phyloP scores from a whole-genome alignment of 2,329 filamentous ascomycete species.

The Clonostachys solani region DNA sequence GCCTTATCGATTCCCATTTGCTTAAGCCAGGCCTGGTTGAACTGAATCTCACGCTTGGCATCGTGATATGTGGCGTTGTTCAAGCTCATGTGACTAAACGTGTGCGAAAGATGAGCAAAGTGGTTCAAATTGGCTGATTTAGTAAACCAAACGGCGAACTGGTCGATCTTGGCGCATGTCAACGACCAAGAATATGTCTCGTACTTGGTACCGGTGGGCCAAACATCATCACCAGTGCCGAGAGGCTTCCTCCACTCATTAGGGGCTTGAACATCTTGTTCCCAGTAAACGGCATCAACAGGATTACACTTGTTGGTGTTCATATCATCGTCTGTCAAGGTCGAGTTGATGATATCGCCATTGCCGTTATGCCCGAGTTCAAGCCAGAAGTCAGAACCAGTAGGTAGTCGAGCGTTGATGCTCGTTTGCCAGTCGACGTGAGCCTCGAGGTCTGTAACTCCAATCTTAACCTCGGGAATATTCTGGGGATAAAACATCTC shows the following conservation, averaged over 20 bases:
- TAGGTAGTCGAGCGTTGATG: slow-evolving; percentile 40
- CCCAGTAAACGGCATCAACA: slow-evolving; percentile 35
- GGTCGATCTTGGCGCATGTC: slow-evolving; percentile 43
- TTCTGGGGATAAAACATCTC: slow-evolving; percentile 40
- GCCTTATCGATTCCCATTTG: slow-evolving; percentile 43
- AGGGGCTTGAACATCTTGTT: slow-evolving; percentile 34
- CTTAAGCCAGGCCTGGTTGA: slow-evolving; percentile 55
- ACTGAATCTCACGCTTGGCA: slow-evolving; percentile 50
- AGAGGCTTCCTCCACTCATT: slow-evolving; percentile 40
- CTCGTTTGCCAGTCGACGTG: slow-evolving; percentile 36
- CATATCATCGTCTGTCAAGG: slow-evolving; percentile 40
- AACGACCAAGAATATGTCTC: slow-evolving; percentile 44
- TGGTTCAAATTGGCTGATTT: slow-evolving; percentile 40
- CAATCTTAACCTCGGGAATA: slow-evolving; percentile 43
- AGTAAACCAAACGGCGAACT: slow-evolving; percentile 49
- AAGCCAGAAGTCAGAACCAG: slow-evolving; percentile 45
- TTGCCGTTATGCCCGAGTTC: slow-evolving; percentile 50
- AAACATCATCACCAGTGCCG: slow-evolving; percentile 43
- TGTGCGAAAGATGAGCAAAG: slow-evolving; percentile 58
- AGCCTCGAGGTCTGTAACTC: slow-evolving; percentile 37
- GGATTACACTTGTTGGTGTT: slow-evolving; percentile 34
- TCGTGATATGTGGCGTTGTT: slow-evolving; percentile 58
- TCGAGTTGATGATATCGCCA: slow-evolving; percentile 45
- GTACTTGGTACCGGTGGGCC: slow-evolving; percentile 38
- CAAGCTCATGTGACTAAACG: slow-evolving; percentile 54